A percentile compares a stretch with the other conserved stretches of the same genome.
Evolutionary conservation across 768 basidiomycete genomes (phyloP).

Genomic region (Tulasnella sp.): DNA sequence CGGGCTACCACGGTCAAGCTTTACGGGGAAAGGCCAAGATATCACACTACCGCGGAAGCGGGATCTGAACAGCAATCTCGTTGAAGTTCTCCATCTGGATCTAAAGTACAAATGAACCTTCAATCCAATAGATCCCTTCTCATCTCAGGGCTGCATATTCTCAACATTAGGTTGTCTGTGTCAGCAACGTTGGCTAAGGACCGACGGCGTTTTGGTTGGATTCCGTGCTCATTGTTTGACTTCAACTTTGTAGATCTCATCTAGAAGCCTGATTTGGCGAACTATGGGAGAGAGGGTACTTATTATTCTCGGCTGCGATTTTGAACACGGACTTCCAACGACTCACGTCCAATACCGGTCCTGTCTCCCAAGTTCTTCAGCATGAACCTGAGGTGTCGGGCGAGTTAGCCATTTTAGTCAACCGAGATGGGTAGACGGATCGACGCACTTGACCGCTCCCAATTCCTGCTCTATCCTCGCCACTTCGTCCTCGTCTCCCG

Average conservation of each 20-base stretch:
- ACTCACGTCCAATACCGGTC: slow-evolving; percentile 15
- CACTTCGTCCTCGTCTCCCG: neutral
- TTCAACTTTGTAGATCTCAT: slow-evolving; percentile 10
- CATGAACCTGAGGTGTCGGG: neutral
- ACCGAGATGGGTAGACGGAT: neutral
- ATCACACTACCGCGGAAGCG: neutral
- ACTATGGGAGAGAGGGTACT: neutral
- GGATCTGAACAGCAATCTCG: neutral
- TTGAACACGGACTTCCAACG: neutral
- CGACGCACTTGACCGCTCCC: neutral
- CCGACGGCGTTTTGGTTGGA: neutral
- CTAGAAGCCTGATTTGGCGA: slow-evolving; percentile 19
- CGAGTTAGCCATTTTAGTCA: neutral
- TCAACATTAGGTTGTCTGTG: neutral
- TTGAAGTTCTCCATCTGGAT: neutral
- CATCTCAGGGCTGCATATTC: neutral
- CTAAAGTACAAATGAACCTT: neutral
- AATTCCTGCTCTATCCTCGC: neutral
- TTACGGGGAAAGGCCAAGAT: neutral
- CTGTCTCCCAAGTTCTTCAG: slow-evolving; percentile 10
- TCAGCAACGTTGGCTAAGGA: neutral
- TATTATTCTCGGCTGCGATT: neutral
- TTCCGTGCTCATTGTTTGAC: neutral
- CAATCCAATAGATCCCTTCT: no score
- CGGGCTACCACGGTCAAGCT: neutral